Evolutionary conservation across 257 asterid species (phyloP).

Genomic region (Nemophila menziesii): DNA sequence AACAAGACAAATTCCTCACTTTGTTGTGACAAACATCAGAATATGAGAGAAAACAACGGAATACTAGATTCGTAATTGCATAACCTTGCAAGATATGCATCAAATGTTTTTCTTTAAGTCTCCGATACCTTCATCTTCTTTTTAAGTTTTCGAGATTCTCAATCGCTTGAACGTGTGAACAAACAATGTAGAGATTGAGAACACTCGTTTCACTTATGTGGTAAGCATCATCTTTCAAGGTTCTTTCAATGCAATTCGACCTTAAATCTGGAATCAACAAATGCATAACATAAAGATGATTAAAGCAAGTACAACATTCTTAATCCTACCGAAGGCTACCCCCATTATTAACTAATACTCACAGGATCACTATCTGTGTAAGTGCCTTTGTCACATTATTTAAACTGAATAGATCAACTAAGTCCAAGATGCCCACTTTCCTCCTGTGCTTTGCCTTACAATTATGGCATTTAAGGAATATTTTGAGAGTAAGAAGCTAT

Average conservation of each 20-base stretch:
- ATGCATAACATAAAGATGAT: slow-evolving; percentile 22
- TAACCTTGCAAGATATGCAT: neutral
- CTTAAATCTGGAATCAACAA: slow-evolving; percentile 16
- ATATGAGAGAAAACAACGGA: neutral
- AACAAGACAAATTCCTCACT: too few relatives aligned
- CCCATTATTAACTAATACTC: slow-evolving; percentile 13
- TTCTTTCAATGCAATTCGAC: slow-evolving; percentile 14
- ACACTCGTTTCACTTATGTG: neutral
- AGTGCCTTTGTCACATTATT: neutral
- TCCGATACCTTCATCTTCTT: neutral
- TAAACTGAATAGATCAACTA: slow-evolving; percentile 17
- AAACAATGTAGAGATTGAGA: neutral
- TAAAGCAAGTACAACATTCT: slow-evolving; percentile 19
- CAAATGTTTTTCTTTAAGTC: neutral
- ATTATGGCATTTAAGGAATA: slow-evolving; percentile 24
- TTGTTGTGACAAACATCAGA: neutral
- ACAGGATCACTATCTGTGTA: slow-evolving; percentile 19
- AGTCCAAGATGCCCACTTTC: slow-evolving; percentile 18
- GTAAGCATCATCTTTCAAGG: slow-evolving; percentile 1
- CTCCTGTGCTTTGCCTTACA: slow-evolving; percentile 23
- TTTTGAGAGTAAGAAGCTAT: slow-evolving; percentile 22
- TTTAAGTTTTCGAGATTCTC: too few relatives aligned
- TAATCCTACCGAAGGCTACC: slow-evolving; percentile 13
- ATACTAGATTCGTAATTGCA: slow-evolving; percentile 1
- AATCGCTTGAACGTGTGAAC: too few relatives aligned